These are phyloP conservation scores for Raphanus sativus DNA, from an alignment of 345 rosid species.

Conservation along the genomic window DNA sequence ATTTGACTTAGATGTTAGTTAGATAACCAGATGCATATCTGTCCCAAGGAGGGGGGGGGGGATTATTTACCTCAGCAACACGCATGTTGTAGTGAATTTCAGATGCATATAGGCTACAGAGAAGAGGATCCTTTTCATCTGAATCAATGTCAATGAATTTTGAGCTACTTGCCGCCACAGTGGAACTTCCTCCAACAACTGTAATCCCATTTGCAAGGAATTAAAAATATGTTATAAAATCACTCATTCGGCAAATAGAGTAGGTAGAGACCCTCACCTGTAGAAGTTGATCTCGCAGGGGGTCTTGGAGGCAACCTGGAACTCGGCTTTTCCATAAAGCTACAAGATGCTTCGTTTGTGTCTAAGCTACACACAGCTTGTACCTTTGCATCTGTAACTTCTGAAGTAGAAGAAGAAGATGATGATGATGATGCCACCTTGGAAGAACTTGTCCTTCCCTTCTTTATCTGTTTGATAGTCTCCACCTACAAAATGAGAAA, in stretches of 20 bases:
- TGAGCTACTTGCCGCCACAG: conserved; percentile 18
- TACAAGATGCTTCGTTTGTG: conserved; percentile 24
- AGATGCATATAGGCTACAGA: conserved; percentile 75
- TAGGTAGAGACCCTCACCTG: conserved; percentile 20
- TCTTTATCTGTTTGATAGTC: conserved; percentile 42
- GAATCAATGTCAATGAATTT: conserved; percentile 63
- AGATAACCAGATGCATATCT: background rate
- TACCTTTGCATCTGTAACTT: conserved; percentile 22
- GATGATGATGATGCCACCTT: conserved; percentile 49
- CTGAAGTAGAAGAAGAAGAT: conserved; percentile 35
- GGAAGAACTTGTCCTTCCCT: conserved; percentile 41
- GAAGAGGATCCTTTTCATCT: conserved; percentile 59
- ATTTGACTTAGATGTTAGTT: background rate
- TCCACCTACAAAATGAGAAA: conserved; percentile 33
- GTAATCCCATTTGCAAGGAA: conserved; percentile 30
- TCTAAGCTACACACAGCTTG: conserved; percentile 13
- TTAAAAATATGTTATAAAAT: background rate
- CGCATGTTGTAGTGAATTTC: conserved; percentile 68
- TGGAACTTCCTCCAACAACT: conserved; percentile 41
- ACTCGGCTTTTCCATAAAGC: conserved; percentile 1
- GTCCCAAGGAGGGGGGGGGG: too few species aligned
- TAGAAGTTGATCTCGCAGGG: conserved; percentile 17
- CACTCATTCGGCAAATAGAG: background rate
- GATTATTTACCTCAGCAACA: conserved; percentile 69
- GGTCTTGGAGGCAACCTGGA: conserved; percentile 32